Percentiles rank a stretch among this genome's conserved stretches.
Evolutionary conservation across 2,329 filamentous ascomycete species (phyloP).

Genomic region (Xylaria sp.): DNA sequence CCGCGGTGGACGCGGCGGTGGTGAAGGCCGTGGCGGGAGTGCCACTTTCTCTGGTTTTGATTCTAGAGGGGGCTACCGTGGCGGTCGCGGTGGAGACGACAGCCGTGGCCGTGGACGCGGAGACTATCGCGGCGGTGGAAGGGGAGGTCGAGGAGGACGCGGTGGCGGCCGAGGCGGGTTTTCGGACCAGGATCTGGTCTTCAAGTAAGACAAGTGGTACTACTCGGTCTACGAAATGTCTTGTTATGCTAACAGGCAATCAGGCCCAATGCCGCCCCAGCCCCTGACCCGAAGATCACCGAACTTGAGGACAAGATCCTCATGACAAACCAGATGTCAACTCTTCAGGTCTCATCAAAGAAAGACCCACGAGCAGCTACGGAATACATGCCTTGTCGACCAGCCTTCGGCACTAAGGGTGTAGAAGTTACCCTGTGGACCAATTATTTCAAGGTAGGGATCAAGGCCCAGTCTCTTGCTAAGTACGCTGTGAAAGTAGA

Average conservation of each 20-base stretch:
- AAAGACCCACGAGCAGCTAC: conserved; percentile 7
- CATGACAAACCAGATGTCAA: conserved; percentile 40
- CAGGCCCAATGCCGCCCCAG: conserved; percentile 23
- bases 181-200: conserved; percentile 32
- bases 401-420: conserved; percentile 52
- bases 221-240: neutral
- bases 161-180: conserved; percentile 29
- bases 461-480: conserved; percentile 43
- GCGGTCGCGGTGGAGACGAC: conserved; percentile 27
- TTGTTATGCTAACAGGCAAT: conserved; percentile 4
- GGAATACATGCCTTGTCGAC: conserved; percentile 47
- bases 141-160: conserved; percentile 22
- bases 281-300: conserved; percentile 36
- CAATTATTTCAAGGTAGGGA: conserved; percentile 55
- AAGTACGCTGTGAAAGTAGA: conserved; percentile 50
- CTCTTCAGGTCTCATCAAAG: conserved; percentile 34
- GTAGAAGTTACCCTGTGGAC: conserved; percentile 50
- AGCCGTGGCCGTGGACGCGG: conserved; percentile 26
- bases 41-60: conserved; percentile 20
- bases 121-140: conserved; percentile 13
- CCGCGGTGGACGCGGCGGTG: conserved; percentile 16
- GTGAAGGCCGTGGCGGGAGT: conserved; percentile 12
- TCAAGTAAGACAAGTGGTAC: conserved; percentile 32
- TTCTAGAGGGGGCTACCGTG: conserved; percentile 21
- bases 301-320: conserved; percentile 48